These are phyloP conservation scores for Brettanomyces naardenensis DNA, from an alignment of 805 yeast species.

Conservation along the genomic window DNA sequence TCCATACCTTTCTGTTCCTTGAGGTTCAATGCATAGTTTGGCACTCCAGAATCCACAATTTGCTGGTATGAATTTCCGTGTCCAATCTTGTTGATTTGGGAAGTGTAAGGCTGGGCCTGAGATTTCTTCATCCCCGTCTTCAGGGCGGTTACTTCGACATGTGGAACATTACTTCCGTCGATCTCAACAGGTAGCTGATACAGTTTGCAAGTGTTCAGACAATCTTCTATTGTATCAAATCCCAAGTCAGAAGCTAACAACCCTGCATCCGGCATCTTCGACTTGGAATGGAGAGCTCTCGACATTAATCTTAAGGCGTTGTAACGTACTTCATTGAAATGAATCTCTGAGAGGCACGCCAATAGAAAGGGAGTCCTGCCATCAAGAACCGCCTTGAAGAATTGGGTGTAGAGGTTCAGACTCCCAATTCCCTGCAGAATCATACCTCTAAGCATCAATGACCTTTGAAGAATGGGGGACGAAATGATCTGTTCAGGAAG, in stretches of 20 bases:
- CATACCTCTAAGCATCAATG: slow-evolving; percentile 60
- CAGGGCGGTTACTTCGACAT: slow-evolving; percentile 37
- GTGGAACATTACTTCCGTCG: slow-evolving; percentile 23
- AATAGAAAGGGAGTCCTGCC: slow-evolving; percentile 55
- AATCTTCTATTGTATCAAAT: slow-evolving; percentile 52
- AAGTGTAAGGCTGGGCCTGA: slow-evolving; percentile 39
- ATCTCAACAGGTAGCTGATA: slow-evolving; percentile 44
- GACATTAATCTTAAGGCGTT: slow-evolving; percentile 64
- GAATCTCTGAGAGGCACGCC: slow-evolving; percentile 70
- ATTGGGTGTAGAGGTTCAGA: slow-evolving; percentile 49
- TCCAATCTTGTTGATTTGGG: slow-evolving; percentile 33
- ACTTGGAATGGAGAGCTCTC: slow-evolving; percentile 58
- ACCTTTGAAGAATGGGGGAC: slow-evolving; percentile 56
- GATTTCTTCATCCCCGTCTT: slow-evolving; percentile 23
- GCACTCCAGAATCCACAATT: slow-evolving; percentile 32
- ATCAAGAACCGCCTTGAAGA: slow-evolving; percentile 49
- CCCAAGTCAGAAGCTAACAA: slow-evolving; percentile 47
- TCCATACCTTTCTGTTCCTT: slow-evolving; percentile 10
- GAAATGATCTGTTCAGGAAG: slow-evolving; percentile 52
- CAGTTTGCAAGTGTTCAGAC: slow-evolving; percentile 50
- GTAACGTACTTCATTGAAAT: slow-evolving; percentile 71
- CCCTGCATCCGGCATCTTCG: slow-evolving; percentile 44
- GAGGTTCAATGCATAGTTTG: slow-evolving; percentile 14
- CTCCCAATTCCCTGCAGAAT: slow-evolving; percentile 61
- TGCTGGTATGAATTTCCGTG: slow-evolving; percentile 20